Percentiles rank a stretch among this genome's conserved stretches.
These are phyloP conservation scores for Daedaleopsis nitida DNA, from an alignment of 768 basidiomycete genomes.

Conservation along the genomic window DNA sequence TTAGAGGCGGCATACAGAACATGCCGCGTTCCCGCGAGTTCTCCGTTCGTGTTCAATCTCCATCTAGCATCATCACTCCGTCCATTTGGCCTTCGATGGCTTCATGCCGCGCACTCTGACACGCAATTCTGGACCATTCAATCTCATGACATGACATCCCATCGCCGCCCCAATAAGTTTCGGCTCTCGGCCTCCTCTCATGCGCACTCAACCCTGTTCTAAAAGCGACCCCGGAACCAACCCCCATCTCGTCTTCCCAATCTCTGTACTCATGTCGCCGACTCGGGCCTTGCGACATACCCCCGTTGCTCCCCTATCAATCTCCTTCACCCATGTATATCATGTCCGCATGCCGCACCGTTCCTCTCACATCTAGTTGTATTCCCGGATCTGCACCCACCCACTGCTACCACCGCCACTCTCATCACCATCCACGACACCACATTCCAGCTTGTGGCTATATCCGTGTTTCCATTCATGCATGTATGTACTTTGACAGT, in stretches of 20 bases:
- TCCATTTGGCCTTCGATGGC: background rate
- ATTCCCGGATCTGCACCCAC: background rate
- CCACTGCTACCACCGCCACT: background rate
- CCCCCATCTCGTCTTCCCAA: too few species aligned
- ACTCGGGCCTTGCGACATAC: background rate
- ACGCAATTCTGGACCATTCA: background rate
- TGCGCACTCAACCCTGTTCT: background rate
- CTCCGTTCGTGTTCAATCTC: background rate
- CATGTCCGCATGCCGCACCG: background rate
- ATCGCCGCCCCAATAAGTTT: background rate
- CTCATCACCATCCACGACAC: too few species aligned
- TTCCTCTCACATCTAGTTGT: background rate
- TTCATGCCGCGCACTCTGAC: background rate
- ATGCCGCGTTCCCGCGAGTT: background rate
- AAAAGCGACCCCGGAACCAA: too few species aligned
- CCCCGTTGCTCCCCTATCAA: background rate
- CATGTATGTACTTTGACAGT: constrained; percentile 4
- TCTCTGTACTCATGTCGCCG: background rate
- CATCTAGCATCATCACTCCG: background rate
- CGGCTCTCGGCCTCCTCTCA: background rate
- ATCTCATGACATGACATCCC: background rate
- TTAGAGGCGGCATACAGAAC: background rate
- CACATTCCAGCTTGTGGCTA: background rate
- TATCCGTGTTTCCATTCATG: background rate
- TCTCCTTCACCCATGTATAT: background rate